phyloP scores from a whole-genome alignment of 1,284 basidiomycete species.

The Sporisorium scitamineum region DNA sequence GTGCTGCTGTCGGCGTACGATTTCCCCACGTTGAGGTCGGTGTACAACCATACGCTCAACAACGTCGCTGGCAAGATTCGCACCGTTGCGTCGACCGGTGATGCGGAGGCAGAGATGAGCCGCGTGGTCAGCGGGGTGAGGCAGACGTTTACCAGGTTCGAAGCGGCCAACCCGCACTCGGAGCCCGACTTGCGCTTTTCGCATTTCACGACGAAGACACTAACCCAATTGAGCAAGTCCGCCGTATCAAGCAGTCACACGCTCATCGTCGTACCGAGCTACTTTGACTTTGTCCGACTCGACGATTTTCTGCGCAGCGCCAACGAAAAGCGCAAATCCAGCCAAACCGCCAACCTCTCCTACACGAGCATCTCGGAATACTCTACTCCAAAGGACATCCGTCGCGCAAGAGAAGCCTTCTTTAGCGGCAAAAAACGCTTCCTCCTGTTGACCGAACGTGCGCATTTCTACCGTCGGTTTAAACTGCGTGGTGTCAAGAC shows the following conservation, averaged over 20 bases:
- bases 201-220: constrained; percentile 85
- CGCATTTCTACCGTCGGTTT: constrained; percentile 94
- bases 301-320: constrained; percentile 81
- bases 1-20: constrained; percentile 89
- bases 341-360: constrained; percentile 71
- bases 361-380: constrained; percentile 90
- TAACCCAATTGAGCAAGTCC: constrained; percentile 85
- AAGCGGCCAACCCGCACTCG: constrained; percentile 78
- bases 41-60: constrained; percentile 80
- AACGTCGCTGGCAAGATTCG: constrained; percentile 86
- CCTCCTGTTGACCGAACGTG: constrained; percentile 91
- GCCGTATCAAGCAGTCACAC: constrained; percentile 91
- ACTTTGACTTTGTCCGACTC: constrained; percentile 94
- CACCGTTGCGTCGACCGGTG: constrained; percentile 16
- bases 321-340: constrained; percentile 68
- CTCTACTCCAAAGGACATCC: constrained; percentile 91
- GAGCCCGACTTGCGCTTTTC: constrained; percentile 89
- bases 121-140: constrained; percentile 50
- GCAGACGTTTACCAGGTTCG: constrained; percentile 81
- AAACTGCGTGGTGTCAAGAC: constrained; percentile 82
- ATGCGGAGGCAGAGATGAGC: constrained; percentile 38
- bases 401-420: constrained; percentile 90
- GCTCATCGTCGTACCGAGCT: constrained; percentile 89
- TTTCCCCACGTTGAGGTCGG: constrained; percentile 84
- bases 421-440: constrained; percentile 88